Conservation (phyloP, 768 basidiomycete species). For the Leccinum truebloodii region DNA sequence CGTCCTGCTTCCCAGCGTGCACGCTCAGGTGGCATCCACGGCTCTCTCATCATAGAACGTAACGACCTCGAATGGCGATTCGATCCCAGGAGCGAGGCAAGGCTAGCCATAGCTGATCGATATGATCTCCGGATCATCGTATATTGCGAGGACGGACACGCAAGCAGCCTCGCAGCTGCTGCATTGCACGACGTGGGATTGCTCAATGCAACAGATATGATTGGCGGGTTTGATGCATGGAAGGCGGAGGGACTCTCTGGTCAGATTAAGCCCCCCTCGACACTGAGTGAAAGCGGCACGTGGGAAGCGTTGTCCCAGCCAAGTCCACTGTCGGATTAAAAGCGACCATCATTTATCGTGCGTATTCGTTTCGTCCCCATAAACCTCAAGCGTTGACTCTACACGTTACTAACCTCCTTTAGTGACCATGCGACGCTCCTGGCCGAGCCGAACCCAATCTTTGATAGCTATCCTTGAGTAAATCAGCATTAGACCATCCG, state of each 20-base stretch:
- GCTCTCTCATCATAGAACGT: constrained; percentile 72
- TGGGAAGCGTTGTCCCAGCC: constrained; percentile 33
- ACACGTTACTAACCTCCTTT: neutral
- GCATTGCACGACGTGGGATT: constrained; percentile 70
- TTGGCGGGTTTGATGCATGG: constrained; percentile 77
- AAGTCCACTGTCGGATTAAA: constrained; percentile 26
- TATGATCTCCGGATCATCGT: constrained; percentile 76
- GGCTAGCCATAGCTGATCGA: constrained; percentile 67
- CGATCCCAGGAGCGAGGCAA: constrained; percentile 62
- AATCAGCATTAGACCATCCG: no score
- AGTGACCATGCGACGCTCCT: no score
- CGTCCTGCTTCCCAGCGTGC: constrained; percentile 63
- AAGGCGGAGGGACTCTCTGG: constrained; percentile 65
- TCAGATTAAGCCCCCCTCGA: constrained; percentile 37
- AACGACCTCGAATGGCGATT: constrained; percentile 81
- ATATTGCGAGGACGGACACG: constrained; percentile 73
- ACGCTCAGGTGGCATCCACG: constrained; percentile 57
- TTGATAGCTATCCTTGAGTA: no score
- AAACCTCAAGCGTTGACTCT: neutral
- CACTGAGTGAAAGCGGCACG: constrained; percentile 30
- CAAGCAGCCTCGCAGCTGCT: constrained; percentile 72
- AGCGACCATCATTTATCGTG: neutral
- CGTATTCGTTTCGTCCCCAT: neutral
- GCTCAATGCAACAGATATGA: constrained; percentile 73
- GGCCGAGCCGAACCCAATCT: no score